phyloP scores from a whole-genome alignment of 2,329 filamentous ascomycete genomes.

The Lecanicillium sp. region DNA sequence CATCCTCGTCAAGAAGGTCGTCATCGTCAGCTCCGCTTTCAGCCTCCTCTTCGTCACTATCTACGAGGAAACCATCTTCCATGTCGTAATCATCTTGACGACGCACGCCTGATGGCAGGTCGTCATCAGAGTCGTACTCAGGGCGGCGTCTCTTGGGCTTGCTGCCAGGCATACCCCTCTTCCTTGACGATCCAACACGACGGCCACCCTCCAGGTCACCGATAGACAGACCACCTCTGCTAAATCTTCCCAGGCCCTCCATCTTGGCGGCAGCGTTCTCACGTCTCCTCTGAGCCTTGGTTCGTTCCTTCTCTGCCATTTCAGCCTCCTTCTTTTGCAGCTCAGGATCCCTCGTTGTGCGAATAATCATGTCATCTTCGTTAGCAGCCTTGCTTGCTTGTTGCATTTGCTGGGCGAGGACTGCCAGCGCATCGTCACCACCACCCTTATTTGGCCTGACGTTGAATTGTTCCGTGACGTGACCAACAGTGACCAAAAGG shows the following conservation, averaged over 20 bases:
- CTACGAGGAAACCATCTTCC: slow-evolving; percentile 71
- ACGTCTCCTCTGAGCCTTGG: slow-evolving; percentile 55
- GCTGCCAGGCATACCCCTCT: slow-evolving; percentile 42
- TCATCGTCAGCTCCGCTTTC: slow-evolving; percentile 57
- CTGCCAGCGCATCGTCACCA: slow-evolving; percentile 63
- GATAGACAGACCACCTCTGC: slow-evolving; percentile 53
- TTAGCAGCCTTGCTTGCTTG: slow-evolving; percentile 49
- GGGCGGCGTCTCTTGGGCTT: slow-evolving; percentile 46
- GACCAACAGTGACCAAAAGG: slow-evolving; percentile 64
- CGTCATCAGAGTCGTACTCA: slow-evolving; percentile 73
- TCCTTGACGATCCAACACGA: slow-evolving; percentile 39
- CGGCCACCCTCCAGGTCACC: slow-evolving; percentile 60
- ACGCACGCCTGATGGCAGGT: slow-evolving; percentile 51
- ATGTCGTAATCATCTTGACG: slow-evolving; percentile 70
- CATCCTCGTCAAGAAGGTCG: slow-evolving; percentile 44
- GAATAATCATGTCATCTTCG: slow-evolving; percentile 57
- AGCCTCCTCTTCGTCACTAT: slow-evolving; percentile 63
- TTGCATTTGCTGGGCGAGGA: slow-evolving; percentile 59
- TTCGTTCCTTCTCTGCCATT: slow-evolving; percentile 63
- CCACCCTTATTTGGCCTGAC: slow-evolving; percentile 59
- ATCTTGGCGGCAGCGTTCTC: slow-evolving; percentile 61
- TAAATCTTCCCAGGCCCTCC: slow-evolving; percentile 42
- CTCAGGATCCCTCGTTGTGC: slow-evolving; percentile 66
- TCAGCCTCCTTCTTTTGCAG: slow-evolving; percentile 67
- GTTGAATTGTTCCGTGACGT: slow-evolving; percentile 64